Conservation (phyloP, 192 early-diverging fungal genomes). For the Umbelopsis isabellina region DNA sequence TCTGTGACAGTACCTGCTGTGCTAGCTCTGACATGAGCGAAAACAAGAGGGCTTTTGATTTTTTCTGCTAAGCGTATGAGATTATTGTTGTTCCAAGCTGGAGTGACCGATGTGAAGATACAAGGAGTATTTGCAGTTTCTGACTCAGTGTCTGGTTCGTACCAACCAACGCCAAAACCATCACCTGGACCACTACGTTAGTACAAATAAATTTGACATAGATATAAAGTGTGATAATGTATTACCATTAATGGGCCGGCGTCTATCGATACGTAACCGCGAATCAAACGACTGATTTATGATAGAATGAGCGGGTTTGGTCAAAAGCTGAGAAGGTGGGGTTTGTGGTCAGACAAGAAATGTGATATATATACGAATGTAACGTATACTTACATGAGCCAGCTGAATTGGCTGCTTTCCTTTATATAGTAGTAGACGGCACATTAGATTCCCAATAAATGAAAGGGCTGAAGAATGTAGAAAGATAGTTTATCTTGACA, state of each 20-base stretch:
- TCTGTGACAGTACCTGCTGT: constrained; percentile 76
- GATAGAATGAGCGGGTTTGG: constrained; percentile 77
- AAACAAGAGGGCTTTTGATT: constrained; percentile 72
- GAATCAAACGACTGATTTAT: constrained; percentile 83
- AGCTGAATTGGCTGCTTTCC: constrained; percentile 75
- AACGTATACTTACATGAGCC: constrained; percentile 53
- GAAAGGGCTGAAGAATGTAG: background rate
- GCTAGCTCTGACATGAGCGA: constrained; percentile 80
- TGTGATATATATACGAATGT: background rate
- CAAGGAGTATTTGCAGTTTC: constrained; percentile 57
- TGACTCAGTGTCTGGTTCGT: constrained; percentile 56
- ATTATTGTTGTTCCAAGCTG: constrained; percentile 83
- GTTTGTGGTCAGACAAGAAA: background rate
- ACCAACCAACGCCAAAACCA: constrained; percentile 81
- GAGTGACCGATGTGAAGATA: constrained; percentile 81
- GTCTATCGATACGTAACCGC: constrained; percentile 64
- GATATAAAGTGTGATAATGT: background rate
- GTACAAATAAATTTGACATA: background rate
- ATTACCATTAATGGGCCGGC: constrained; percentile 70
- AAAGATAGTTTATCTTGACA: background rate
- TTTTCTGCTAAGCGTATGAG: constrained; percentile 76
- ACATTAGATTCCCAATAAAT: constrained; percentile 52
- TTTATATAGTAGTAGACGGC: constrained; percentile 78
- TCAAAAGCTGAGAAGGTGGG: constrained; percentile 51
- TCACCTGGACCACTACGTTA: constrained; percentile 50